Conservation (phyloP, 352 stramenopile genomes). For the Phytophthora hibernalis region DNA sequence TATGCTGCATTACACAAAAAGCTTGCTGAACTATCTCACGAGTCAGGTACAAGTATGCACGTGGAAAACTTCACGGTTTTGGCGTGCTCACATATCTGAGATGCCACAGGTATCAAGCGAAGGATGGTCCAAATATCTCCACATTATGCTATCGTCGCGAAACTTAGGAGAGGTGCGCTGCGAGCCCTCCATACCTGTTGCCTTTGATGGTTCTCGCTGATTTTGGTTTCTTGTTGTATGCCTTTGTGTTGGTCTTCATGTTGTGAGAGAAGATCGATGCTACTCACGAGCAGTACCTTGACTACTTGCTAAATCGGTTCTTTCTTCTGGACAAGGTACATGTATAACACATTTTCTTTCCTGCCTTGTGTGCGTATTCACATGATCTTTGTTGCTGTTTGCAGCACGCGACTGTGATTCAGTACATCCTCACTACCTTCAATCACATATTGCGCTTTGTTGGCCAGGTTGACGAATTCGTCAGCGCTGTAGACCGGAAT, state of each 20-base stretch:
- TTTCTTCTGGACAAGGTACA: constrained; percentile 82
- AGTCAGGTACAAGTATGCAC: constrained; percentile 58
- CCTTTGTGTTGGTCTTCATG: not conserved
- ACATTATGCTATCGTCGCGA: constrained; percentile 25
- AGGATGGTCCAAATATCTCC: constrained; percentile 31
- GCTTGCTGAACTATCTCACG: constrained; percentile 70
- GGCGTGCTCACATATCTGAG: constrained; percentile 7
- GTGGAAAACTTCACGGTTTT: not conserved
- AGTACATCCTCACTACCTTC: constrained; percentile 77
- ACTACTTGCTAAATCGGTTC: constrained; percentile 69
- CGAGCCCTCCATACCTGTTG: not conserved
- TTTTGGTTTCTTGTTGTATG: not conserved
- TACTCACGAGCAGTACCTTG: constrained; percentile 67
- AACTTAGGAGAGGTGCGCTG: constrained; percentile 39
- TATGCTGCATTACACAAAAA: constrained; percentile 85
- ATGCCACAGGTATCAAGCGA: constrained; percentile 34
- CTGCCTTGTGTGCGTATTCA: not conserved
- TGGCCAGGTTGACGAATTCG: constrained; percentile 56
- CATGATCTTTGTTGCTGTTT: constrained; percentile 3
- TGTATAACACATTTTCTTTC: constrained; percentile 31
- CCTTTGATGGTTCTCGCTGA: not conserved
- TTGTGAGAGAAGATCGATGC: constrained; percentile 55
- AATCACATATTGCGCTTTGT: constrained; percentile 79
- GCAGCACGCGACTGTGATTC: constrained; percentile 67
- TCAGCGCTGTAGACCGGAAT: constrained; percentile 58